Conservation (phyloP, 23 red algal species). For the Agarophyton chilense region DNA sequence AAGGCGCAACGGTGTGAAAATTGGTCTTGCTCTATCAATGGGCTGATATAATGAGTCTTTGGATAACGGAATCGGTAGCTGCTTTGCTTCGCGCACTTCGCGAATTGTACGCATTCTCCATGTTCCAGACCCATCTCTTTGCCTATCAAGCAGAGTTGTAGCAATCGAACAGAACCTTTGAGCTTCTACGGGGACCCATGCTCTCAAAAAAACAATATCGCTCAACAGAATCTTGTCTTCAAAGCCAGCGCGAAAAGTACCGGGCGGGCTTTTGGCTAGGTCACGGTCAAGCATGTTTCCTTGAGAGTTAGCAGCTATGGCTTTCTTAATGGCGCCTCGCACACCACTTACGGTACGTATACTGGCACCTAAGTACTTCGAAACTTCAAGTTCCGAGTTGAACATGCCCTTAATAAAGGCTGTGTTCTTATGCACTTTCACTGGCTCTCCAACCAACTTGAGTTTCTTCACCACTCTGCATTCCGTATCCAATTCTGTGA, state of each 20-base stretch:
- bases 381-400: slow-evolving; percentile 95
- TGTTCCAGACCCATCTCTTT: slow-evolving; percentile 39
- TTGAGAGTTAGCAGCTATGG: slow-evolving; percentile 50
- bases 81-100: slow-evolving; percentile 81
- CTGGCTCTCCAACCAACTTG: slow-evolving; percentile 95
- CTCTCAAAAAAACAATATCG: slow-evolving; percentile 96
- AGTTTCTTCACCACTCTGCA: slow-evolving; percentile 96
- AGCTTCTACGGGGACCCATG: slow-evolving; percentile 93
- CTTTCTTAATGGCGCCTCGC: slow-evolving; percentile 90
- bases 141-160: slow-evolving; percentile 71
- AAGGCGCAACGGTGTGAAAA: slow-evolving; percentile 82
- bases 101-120: slow-evolving; percentile 97
- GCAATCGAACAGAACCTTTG: slow-evolving; percentile 76
- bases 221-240: slow-evolving; percentile 93
- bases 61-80: slow-evolving; percentile 72
- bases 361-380: slow-evolving; percentile 90
- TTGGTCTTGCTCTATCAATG: slow-evolving; percentile 63
- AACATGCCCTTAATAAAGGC: slow-evolving; percentile 99
- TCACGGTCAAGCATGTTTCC: slow-evolving; percentile 47
- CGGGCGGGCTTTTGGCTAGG: slow-evolving; percentile 79
- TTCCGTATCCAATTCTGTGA: slow-evolving; percentile 80
- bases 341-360: slow-evolving; percentile 91
- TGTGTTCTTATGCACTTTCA: slow-evolving; percentile 92
- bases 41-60: slow-evolving; percentile 89
- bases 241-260: slow-evolving; percentile 96